Evolutionary conservation across 2,329 filamentous ascomycete species (phyloP), one percentile per base, ranked within the genome.

Genomic region (Aspergillus spinulosporus): DNA sequence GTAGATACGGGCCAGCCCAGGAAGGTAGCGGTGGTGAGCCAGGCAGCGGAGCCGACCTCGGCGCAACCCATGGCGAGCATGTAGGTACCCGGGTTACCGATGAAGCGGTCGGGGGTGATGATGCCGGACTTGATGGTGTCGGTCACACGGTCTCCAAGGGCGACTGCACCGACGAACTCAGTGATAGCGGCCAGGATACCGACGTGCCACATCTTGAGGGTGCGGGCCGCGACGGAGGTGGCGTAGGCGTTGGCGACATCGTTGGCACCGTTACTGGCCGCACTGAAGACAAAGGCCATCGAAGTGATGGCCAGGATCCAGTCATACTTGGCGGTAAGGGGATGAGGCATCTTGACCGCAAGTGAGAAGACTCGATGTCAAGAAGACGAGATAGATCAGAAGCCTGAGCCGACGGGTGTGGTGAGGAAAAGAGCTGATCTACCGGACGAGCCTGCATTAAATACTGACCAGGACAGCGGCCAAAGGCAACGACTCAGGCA

Each of bases 241-340:
- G 81, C 81, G 68, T 81, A 83, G 0, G 80, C 75, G 66, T 82
- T 83, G 69, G 80, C 79, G 58, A 82, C 79, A 79, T 82, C 80
- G 58, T 69, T 69, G 45, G 66, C 66, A 21, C 66, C 66, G 45
- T 69, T 69, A 26, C 66, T 66, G 42, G 67, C 68, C 15, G 61
- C 59, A 49, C 66, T 67, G 58, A 68, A 63, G 34, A 68, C 58
- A 43, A 69, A 68, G 43, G 66, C 65, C 28, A 69, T 66, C 31
- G 64, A 60, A 39, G 64, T 68, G 21, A 69, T 43, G 47, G 66
- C 66, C 21, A 69, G 55, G 39, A 69, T 69, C 66, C 66, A 69
- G 54, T 68, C 64, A 55, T 69, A 69, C 49, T 64, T 64, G 43
- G 64, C 66, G 5, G 66, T 69, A 36, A 54, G 50, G 31, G 49